Conservation (phyloP, 139 green algal genomes). For the Haematococcus sp. region DNA sequence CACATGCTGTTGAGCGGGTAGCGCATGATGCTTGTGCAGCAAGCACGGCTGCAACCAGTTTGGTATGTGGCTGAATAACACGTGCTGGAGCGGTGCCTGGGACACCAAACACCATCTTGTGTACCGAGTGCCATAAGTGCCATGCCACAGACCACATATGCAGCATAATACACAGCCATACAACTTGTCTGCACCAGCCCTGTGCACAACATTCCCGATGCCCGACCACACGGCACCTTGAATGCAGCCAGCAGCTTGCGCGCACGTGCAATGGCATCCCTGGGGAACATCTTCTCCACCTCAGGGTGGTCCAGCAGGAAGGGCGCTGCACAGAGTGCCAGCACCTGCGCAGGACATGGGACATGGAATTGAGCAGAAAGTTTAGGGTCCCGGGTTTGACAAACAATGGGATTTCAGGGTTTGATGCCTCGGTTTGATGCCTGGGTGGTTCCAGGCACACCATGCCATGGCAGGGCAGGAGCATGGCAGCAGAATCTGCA, state of each 20-base stretch:
- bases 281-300: conserved; percentile 62
- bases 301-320: conserved; percentile 72
- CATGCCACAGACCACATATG: too few relatives aligned
- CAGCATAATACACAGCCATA: conserved; percentile 5
- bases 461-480: too few relatives aligned
- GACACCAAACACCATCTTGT: background rate
- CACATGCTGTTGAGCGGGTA: background rate
- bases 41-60: too few relatives aligned
- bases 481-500: too few relatives aligned
- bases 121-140: too few relatives aligned
- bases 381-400: too few relatives aligned
- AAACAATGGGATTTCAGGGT: too few relatives aligned
- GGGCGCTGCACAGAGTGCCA: conserved; percentile 75
- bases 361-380: background rate
- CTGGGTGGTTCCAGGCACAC: too few relatives aligned
- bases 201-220: background rate
- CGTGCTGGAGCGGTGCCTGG: background rate
- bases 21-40: too few relatives aligned
- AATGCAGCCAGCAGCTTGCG: conserved; percentile 60
- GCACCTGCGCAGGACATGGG: conserved; percentile 48
- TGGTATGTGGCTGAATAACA: background rate
- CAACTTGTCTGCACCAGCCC: background rate
- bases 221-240: conserved; percentile 24
- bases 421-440: too few relatives aligned
- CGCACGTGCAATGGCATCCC: conserved; percentile 73